These are phyloP conservation scores for Galerina sulciceps DNA, from an alignment of 768 basidiomycete species.

Conservation along the genomic window DNA sequence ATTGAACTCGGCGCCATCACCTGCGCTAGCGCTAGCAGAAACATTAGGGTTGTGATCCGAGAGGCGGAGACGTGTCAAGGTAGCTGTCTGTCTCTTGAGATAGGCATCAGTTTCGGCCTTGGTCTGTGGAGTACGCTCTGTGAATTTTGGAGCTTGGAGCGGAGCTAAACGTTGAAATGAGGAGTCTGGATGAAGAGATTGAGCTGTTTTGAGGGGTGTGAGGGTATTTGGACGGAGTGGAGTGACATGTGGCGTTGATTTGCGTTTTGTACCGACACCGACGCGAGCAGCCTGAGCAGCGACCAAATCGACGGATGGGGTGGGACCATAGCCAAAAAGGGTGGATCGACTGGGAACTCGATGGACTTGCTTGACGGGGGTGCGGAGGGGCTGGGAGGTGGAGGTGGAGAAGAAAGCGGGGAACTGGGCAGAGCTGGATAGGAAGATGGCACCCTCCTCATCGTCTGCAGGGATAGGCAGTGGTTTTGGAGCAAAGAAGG, in stretches of 20 bases:
- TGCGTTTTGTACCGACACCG: constrained; percentile 67
- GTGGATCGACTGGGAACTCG: constrained; percentile 44
- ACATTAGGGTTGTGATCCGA: constrained; percentile 49
- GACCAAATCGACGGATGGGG: constrained; percentile 22
- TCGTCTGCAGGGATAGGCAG: constrained; percentile 53
- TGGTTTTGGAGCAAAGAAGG: constrained; percentile 41
- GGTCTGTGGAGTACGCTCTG: constrained; percentile 49
- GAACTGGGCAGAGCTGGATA: constrained; percentile 43
- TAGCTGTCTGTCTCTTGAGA: constrained; percentile 60
- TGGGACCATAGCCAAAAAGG: constrained; percentile 26
- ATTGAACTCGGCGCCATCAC: constrained; percentile 29
- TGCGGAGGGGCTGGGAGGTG: constrained; percentile 55
- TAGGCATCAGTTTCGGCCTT: constrained; percentile 59
- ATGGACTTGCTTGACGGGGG: constrained; percentile 60
- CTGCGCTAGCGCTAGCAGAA: constrained; percentile 43
- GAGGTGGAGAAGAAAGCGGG: constrained; percentile 48
- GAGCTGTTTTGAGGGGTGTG: constrained; percentile 51
- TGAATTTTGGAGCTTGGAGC: constrained; percentile 55
- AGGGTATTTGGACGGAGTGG: constrained; percentile 57
- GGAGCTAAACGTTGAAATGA: constrained; percentile 60
- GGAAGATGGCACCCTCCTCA: constrained; percentile 61
- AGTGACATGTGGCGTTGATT: constrained; percentile 58
- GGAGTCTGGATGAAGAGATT: constrained; percentile 34
- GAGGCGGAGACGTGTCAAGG: constrained; percentile 64
- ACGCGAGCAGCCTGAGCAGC: constrained; percentile 28